These are phyloP conservation scores for Tricholoma hemisulphureum DNA, from an alignment of 768 basidiomycete species.

Conservation along the genomic window DNA sequence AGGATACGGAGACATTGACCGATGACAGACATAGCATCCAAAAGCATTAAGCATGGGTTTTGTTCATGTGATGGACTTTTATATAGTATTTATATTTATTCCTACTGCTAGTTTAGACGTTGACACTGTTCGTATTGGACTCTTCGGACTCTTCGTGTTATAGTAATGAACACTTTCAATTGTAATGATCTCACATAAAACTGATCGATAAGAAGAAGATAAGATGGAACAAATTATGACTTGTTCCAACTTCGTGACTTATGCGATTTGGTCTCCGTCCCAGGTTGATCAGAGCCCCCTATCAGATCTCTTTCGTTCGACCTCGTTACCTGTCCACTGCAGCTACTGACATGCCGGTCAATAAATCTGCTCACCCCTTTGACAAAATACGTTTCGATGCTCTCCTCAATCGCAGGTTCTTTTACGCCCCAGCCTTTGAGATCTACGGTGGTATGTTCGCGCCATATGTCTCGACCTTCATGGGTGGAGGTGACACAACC, in stretches of 20 bases:
- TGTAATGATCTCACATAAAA: too few relatives aligned
- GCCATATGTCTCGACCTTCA: neutral
- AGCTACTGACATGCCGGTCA: slow-evolving; percentile 39
- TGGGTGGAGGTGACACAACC: neutral
- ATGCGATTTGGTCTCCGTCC: slow-evolving; percentile 17
- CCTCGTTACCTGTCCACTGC: slow-evolving; percentile 14
- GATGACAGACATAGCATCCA: neutral
- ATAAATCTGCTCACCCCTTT: slow-evolving; percentile 84
- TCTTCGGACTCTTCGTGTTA: too few relatives aligned
- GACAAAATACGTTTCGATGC: slow-evolving; percentile 85
- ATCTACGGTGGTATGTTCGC: slow-evolving; percentile 87
- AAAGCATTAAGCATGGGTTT: neutral
- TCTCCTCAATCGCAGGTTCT: slow-evolving; percentile 87
- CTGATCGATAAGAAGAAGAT: neutral
- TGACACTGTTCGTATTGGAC: too few relatives aligned
- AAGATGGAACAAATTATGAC: neutral
- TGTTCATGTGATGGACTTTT: neutral
- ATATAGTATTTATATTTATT: neutral
- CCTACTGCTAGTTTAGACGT: too few relatives aligned
- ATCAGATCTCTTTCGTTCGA: slow-evolving; percentile 7
- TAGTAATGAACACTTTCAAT: too few relatives aligned
- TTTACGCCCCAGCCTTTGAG: slow-evolving; percentile 97
- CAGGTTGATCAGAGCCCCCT: slow-evolving; percentile 14
- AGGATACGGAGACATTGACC: neutral
- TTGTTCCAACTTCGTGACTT: slow-evolving; percentile 7